Conservation (phyloP, 208 protist genomes). For the Leishmania arabica region DNA sequence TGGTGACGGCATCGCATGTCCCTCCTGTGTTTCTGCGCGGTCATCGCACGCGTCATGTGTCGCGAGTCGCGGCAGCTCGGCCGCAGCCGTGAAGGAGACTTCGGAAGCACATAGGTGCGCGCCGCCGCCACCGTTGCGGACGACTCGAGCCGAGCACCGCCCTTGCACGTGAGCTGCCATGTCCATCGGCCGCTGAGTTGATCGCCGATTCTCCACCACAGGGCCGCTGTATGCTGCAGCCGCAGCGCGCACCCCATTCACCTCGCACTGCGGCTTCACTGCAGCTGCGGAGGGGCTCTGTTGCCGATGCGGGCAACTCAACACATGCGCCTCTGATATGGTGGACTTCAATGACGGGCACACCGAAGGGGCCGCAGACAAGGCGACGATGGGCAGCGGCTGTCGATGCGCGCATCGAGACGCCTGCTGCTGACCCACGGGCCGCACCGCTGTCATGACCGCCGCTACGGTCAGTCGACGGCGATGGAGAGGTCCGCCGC, state of each 20-base stretch:
- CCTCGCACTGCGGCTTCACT: not conserved
- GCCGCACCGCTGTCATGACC: not conserved
- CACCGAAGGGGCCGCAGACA: not conserved
- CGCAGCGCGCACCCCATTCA: not conserved
- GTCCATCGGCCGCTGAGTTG: not conserved
- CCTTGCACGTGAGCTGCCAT: not conserved
- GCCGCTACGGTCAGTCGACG: not conserved
- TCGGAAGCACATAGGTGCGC: slow-evolving; percentile 15
- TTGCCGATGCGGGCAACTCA: not conserved
- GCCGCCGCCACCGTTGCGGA: not conserved
- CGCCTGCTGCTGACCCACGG: too few species aligned
- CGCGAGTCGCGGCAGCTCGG: not conserved
- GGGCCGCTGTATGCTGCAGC: not conserved
- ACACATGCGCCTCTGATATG: not conserved
- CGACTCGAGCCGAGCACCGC: not conserved
- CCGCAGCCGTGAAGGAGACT: not conserved
- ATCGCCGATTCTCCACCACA: not conserved
- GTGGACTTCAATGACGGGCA: slow-evolving; percentile 10
- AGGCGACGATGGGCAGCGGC: not conserved
- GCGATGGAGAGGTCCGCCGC: not conserved
- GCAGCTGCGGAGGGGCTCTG: not conserved
- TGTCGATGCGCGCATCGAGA: not conserved
- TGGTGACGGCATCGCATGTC: not conserved
- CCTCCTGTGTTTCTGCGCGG: not conserved
- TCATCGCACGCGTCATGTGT: not conserved